These are phyloP conservation scores for Cercospora canescens DNA, from an alignment of 2,329 filamentous ascomycete genomes.

Conservation along the genomic window DNA sequence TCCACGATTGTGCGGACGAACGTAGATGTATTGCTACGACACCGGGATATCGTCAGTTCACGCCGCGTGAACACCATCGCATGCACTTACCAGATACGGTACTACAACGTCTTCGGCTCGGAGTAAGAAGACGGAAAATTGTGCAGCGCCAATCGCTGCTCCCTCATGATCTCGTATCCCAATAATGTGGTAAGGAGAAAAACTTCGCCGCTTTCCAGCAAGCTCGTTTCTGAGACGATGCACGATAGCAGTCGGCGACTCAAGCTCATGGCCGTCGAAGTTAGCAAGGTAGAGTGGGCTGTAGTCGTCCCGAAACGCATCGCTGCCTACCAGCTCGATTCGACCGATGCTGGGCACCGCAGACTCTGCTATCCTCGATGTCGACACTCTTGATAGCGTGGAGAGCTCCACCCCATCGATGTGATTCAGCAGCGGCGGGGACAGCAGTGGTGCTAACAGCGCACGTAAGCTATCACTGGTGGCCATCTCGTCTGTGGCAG, in stretches of 20 bases:
- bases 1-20: conserved; percentile 21
- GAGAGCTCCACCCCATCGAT: conserved; percentile 13
- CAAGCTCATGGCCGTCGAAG: conserved; percentile 25
- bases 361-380: conserved; percentile 12
- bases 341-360: conserved; percentile 22
- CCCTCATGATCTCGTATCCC: conserved; percentile 23
- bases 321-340: conserved; percentile 23
- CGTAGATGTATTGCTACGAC: conserved; percentile 26
- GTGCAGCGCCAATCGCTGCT: conserved; percentile 24
- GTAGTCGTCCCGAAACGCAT: conserved; percentile 18
- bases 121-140: conserved; percentile 26
- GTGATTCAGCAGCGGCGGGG: conserved; percentile 4
- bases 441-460: conserved; percentile 5
- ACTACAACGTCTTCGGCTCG: conserved; percentile 14
- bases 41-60: not conserved
- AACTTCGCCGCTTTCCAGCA: conserved; percentile 11
- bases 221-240: conserved; percentile 20
- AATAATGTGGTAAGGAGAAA: conserved; percentile 24
- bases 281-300: conserved; percentile 19
- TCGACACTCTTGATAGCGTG: conserved; percentile 17
- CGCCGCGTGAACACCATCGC: not conserved
- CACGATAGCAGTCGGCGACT: conserved; percentile 23
- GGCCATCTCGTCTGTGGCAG: not conserved
- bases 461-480: not conserved
- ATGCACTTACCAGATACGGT: conserved; percentile 21